Conservation (phyloP, 192 early-diverging fungal genomes). For the Phycomyces blakesleeanus region DNA sequence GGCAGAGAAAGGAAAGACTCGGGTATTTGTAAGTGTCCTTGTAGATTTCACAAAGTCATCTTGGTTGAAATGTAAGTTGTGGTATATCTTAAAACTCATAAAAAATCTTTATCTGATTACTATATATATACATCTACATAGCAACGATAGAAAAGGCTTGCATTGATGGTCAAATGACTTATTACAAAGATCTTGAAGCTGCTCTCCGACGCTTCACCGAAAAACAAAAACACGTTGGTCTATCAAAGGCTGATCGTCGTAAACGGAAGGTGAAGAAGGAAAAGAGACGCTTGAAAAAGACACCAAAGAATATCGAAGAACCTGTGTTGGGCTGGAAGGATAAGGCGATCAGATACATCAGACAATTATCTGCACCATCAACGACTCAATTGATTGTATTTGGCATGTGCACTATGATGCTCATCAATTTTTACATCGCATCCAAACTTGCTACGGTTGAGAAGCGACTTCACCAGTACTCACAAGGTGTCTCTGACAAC, state of each 20-base stretch:
- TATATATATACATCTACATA: conserved; percentile 13
- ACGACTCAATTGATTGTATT: conserved; percentile 3
- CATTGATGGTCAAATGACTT: conserved; percentile 40
- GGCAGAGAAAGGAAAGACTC: conserved; percentile 37
- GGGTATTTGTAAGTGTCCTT: conserved; percentile 39
- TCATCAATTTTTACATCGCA: conserved; percentile 14
- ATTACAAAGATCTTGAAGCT: conserved; percentile 41
- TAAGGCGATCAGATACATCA: no score
- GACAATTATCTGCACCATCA: neutral
- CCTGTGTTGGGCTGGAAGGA: no score
- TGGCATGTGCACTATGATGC: conserved; percentile 7
- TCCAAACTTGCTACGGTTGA: conserved; percentile 10
- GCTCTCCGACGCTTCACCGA: conserved; percentile 40
- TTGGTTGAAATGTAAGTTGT: conserved; percentile 48
- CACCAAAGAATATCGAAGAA: no score
- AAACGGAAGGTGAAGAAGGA: neutral
- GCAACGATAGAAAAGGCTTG: conserved; percentile 51
- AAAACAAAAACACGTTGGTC: neutral
- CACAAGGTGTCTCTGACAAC: neutral
- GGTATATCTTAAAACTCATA: no score
- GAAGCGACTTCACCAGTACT: conserved; percentile 1
- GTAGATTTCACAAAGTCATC: conserved; percentile 50
- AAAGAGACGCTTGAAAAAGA: neutral
- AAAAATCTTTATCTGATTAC: neutral
- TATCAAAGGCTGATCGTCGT: neutral